Conservation (phyloP, 495 filamentous ascomycete species). For the Geopyxis carbonaria region DNA sequence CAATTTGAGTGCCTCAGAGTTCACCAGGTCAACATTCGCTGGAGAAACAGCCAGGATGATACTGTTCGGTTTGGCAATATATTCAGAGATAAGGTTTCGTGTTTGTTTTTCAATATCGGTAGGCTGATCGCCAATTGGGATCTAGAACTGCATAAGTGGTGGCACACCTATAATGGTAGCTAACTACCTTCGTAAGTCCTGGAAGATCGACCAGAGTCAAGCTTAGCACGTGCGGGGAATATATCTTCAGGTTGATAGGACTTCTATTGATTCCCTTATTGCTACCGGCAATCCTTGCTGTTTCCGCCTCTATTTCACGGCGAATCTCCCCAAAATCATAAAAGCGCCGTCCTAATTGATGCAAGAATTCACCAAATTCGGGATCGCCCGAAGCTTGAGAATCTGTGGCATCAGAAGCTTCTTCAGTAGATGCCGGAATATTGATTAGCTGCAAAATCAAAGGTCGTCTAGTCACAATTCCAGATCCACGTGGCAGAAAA, state of each 20-base stretch:
- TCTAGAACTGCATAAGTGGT: constrained; percentile 29
- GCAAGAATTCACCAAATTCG: constrained; percentile 97
- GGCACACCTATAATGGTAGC: not conserved
- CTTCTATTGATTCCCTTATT: constrained; percentile 98
- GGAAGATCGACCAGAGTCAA: constrained; percentile 92
- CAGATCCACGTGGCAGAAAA: constrained; percentile 88
- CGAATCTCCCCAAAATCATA: constrained; percentile 86
- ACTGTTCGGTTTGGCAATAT: constrained; percentile 95
- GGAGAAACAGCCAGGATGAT: constrained; percentile 95
- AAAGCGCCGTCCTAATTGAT: constrained; percentile 75
- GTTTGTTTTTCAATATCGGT: constrained; percentile 99
- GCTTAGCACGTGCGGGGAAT: constrained; percentile 91
- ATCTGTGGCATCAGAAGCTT: constrained; percentile 27
- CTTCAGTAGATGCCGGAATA: constrained; percentile 42
- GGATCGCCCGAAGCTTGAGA: constrained; percentile 42
- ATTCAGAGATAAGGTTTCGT: constrained; percentile 87
- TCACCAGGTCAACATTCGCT: constrained; percentile 95
- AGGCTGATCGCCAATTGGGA: constrained; percentile 94
- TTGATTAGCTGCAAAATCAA: constrained; percentile 98
- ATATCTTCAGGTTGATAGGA: constrained; percentile 97
- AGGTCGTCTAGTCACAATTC: constrained; percentile 86
- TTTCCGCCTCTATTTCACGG: constrained; percentile 94
- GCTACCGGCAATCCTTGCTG: constrained; percentile 79
- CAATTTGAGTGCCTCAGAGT: constrained; percentile 94
- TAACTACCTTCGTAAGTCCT: constrained; percentile 75